phyloP scores from a whole-genome alignment of 192 early-diverging fungal genomes.

The Dissophora globulifera region DNA sequence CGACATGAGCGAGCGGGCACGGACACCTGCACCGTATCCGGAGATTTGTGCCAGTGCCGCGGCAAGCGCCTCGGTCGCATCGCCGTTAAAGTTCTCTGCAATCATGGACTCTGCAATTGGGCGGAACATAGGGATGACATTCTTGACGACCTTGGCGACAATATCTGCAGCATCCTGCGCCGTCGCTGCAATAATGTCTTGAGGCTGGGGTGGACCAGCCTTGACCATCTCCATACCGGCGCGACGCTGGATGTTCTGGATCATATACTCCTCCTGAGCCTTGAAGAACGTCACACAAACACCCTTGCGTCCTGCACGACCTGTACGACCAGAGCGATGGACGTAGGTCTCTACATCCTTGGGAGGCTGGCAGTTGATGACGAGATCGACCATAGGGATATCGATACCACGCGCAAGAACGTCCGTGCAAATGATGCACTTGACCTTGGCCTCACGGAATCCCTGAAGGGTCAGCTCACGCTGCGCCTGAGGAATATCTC shows the following conservation, averaged over 20 bases:
- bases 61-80: conserved; percentile 81
- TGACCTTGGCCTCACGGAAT: conserved; percentile 88
- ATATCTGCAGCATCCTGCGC: conserved; percentile 79
- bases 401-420: conserved; percentile 96
- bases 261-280: conserved; percentile 83
- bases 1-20: conserved; percentile 82
- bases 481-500: conserved; percentile 83
- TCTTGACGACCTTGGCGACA: conserved; percentile 74
- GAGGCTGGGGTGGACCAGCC: conserved; percentile 86
- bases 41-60: conserved; percentile 91
- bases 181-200: conserved; percentile 87
- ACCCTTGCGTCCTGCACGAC: conserved; percentile 89
- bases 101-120: conserved; percentile 80
- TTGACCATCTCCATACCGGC: conserved; percentile 86
- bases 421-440: conserved; percentile 91
- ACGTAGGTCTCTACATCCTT: conserved; percentile 95
- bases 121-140: conserved; percentile 83
- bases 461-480: conserved; percentile 85
- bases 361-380: conserved; percentile 96
- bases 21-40: conserved; percentile 85
- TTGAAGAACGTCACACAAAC: conserved; percentile 96
- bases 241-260: conserved; percentile 77
- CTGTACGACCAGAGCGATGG: conserved; percentile 95
- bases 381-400: conserved; percentile 96
- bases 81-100: conserved; percentile 68